Conservation (phyloP, 2,329 filamentous ascomycete species). For the Teratosphaeriaceae sp. region DNA sequence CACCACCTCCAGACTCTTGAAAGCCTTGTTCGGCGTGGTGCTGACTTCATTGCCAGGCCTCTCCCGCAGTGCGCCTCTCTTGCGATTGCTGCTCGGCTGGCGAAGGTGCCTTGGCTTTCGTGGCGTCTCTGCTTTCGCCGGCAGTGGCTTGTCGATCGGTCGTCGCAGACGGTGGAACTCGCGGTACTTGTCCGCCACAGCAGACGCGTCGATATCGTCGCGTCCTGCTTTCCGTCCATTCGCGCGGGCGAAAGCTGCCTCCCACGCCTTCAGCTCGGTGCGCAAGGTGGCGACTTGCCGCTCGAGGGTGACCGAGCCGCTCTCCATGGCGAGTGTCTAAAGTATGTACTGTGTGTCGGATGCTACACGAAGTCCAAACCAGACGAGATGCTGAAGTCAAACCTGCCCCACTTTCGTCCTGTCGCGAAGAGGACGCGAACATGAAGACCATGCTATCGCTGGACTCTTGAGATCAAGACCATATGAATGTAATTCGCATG, state of each 20-base stretch:
- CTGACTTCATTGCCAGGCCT: conserved; percentile 10
- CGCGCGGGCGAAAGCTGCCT: conserved; percentile 56
- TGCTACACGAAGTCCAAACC: no score
- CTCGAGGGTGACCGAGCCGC: not conserved
- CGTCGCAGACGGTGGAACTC: conserved; percentile 61
- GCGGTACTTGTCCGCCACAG: conserved; percentile 73
- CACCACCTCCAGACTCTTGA: conserved; percentile 10
- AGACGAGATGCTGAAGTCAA: no score
- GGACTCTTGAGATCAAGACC: no score
- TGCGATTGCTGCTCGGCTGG: not conserved
- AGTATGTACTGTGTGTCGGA: not conserved
- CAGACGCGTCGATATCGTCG: conserved; percentile 64
- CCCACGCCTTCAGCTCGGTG: conserved; percentile 64
- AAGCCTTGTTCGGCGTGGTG: conserved; percentile 12
- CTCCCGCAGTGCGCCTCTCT: conserved; percentile 9
- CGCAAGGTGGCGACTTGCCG: not conserved
- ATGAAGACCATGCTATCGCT: no score
- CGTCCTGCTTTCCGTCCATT: conserved; percentile 66
- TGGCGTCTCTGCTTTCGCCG: conserved; percentile 37
- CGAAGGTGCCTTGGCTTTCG: conserved; percentile 11
- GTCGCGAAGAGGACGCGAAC: not conserved
- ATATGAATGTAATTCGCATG: no score
- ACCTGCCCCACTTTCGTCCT: no score
- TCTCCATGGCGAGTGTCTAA: not conserved
- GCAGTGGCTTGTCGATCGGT: conserved; percentile 38